Percentiles rank a stretch among this genome's conserved stretches.
Conservation (phyloP, 2,329 filamentous ascomycete species). For the Aureobasidium sp. region DNA sequence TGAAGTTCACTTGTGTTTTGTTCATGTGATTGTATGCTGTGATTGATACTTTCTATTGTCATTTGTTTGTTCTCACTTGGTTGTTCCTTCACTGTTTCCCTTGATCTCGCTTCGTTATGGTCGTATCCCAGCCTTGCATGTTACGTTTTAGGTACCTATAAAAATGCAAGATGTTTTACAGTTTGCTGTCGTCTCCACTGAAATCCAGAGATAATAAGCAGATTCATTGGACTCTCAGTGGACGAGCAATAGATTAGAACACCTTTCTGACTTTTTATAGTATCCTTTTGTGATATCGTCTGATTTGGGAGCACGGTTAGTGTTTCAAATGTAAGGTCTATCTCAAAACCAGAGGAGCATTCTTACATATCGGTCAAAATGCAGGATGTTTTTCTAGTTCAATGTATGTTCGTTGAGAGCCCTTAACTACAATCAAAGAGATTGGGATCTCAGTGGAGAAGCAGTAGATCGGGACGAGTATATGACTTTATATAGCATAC, state of each 20-base stretch:
- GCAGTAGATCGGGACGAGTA: not conserved
- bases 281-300: not conserved
- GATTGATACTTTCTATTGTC: no score
- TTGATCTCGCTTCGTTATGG: not conserved
- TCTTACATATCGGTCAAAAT: not conserved
- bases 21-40: no score
- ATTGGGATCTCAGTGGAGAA: not conserved
- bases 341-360: not conserved
- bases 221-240: no score
- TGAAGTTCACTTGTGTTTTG: no score
- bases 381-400: not conserved
- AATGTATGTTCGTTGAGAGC: not conserved
- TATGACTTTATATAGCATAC: not conserved
- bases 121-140: not conserved
- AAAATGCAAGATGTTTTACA: no score
- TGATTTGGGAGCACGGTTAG: no score
- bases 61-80: not conserved
- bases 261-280: no score
- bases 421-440: not conserved
- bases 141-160: not conserved
- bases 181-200: no score
- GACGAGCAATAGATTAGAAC: no score
- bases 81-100: not conserved
- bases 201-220: no score
- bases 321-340: no score